phyloP scores from a whole-genome alignment of 2,329 filamentous ascomycete species.

The Cadophora sp. region DNA sequence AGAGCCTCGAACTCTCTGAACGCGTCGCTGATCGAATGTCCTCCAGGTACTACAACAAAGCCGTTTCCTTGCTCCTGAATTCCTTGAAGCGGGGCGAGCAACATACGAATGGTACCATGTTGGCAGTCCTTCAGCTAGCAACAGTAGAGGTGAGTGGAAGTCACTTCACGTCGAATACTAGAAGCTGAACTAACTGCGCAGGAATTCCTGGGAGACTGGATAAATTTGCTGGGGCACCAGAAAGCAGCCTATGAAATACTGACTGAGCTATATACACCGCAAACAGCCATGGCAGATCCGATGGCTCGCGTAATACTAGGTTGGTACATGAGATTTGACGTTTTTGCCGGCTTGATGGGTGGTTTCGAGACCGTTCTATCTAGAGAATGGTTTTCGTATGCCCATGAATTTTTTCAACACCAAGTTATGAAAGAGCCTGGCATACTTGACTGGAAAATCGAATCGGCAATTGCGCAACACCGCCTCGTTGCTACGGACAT shows the following conservation, averaged over 20 bases:
- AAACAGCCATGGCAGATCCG: slow-evolving; percentile 74
- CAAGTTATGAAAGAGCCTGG: slow-evolving; percentile 65
- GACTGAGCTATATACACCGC: slow-evolving; percentile 76
- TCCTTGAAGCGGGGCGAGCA: slow-evolving; percentile 74
- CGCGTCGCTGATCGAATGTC: background rate
- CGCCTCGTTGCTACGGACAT: slow-evolving; percentile 82
- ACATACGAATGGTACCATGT: slow-evolving; percentile 74
- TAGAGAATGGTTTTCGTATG: slow-evolving; percentile 73
- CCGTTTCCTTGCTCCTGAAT: slow-evolving; percentile 77
- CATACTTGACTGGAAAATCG: slow-evolving; percentile 70
- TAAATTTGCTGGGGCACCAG: slow-evolving; percentile 91
- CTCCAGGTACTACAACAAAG: slow-evolving; percentile 75
- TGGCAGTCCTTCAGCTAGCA: slow-evolving; percentile 90
- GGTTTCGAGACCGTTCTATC: slow-evolving; percentile 77
- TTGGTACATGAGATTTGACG: slow-evolving; percentile 94
- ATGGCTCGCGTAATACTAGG: slow-evolving; percentile 75
- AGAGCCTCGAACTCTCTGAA: background rate
- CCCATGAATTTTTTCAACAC: slow-evolving; percentile 62
- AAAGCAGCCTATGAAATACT: slow-evolving; percentile 86
- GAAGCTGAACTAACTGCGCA: slow-evolving; percentile 47
- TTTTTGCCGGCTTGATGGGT: slow-evolving; percentile 83
- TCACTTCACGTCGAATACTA: background rate
- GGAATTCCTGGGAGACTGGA: slow-evolving; percentile 96
- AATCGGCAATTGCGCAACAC: slow-evolving; percentile 69
- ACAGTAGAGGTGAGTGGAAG: slow-evolving; percentile 79